Conservation (phyloP, 2,329 filamentous ascomycete genomes). For the Aspergillus fumigatus region DNA sequence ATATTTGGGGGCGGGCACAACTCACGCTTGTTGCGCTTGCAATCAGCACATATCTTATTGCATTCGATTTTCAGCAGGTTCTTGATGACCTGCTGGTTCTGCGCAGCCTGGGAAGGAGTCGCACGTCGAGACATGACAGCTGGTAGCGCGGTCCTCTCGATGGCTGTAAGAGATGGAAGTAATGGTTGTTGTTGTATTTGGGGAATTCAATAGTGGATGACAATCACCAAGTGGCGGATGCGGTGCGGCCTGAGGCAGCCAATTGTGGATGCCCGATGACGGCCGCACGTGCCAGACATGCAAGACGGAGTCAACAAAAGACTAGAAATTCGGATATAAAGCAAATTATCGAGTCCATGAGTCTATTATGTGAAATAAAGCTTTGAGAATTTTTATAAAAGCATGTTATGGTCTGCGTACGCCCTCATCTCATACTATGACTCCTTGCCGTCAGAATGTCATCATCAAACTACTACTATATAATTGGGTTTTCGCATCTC, state of each 20-base stretch:
- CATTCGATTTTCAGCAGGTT: conserved; percentile 86
- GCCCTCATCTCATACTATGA: too few relatives aligned
- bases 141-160: conserved; percentile 5
- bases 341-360: background rate
- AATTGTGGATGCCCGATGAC: conserved; percentile 12
- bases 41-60: conserved; percentile 97
- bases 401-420: background rate
- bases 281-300: conserved; percentile 17
- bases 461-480: conserved; percentile 1
- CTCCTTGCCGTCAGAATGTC: background rate
- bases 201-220: conserved; percentile 13
- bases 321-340: background rate
- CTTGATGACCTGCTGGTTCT: conserved; percentile 93
- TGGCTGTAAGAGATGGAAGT: conserved; percentile 7
- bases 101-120: conserved; percentile 79
- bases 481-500: background rate
- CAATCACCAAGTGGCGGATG: conserved; percentile 27
- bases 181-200: conserved; percentile 13
- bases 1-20: conserved; percentile 17
- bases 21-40: conserved; percentile 97
- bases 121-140: conserved; percentile 46
- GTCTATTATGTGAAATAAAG: background rate
- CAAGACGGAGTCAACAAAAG: conserved; percentile 5
- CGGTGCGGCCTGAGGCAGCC: conserved; percentile 22
- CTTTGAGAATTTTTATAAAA: background rate